Conservation (phyloP, 305 asterid species). For the Solanum aculeatissimum region DNA sequence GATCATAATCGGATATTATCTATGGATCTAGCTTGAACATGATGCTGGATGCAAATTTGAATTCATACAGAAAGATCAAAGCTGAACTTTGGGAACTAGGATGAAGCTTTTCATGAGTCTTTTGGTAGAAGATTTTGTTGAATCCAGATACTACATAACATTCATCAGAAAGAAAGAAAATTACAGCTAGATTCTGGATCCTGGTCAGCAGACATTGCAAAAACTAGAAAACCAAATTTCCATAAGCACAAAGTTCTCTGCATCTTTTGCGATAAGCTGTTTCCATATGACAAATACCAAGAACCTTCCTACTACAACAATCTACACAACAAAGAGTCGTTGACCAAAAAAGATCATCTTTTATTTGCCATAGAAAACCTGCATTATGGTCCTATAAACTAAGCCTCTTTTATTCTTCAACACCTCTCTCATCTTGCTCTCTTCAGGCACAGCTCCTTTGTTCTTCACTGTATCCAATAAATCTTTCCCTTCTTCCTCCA, state of each 20-base stretch:
- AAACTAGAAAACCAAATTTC: neutral
- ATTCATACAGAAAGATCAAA: neutral
- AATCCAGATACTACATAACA: neutral
- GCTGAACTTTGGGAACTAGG: neutral
- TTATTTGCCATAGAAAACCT: slow-evolving; percentile 26
- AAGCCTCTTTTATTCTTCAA: slow-evolving; percentile 42
- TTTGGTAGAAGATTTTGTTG: neutral
- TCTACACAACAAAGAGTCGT: neutral
- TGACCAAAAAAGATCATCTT: neutral
- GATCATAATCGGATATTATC: neutral
- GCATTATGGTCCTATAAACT: slow-evolving; percentile 22
- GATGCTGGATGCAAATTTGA: neutral
- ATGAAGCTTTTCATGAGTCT: neutral
- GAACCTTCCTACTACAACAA: neutral
- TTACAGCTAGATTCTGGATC: neutral
- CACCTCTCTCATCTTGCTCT: slow-evolving; percentile 35
- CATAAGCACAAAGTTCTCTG: neutral
- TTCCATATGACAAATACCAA: neutral
- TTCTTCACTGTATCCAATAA: slow-evolving; percentile 59
- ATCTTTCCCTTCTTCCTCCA: slow-evolving; percentile 40
- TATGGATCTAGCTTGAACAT: neutral
- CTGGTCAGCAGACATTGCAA: neutral
- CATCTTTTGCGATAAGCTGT: neutral
- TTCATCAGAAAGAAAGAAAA: neutral
- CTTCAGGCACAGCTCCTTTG: slow-evolving; percentile 43